Evolutionary conservation across 2,329 filamentous ascomycete species (phyloP).

Genomic region (Aspergillus tamarii): DNA sequence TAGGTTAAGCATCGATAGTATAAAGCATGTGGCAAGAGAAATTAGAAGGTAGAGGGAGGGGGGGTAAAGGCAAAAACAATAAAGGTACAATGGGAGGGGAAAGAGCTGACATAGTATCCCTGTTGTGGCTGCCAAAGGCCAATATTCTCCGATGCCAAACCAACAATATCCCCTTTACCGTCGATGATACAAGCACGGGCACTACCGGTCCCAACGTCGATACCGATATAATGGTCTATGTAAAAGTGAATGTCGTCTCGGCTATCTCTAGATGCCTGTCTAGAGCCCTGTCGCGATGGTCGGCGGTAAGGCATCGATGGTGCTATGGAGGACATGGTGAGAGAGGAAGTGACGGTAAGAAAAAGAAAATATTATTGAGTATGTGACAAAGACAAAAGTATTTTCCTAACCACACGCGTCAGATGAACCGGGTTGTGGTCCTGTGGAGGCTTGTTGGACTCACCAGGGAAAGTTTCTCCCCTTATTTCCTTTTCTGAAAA

Average conservation of each 20-base stretch:
- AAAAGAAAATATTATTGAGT: not conserved
- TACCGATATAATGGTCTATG: constrained; percentile 72
- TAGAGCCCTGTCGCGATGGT: constrained; percentile 36
- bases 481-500: no score
- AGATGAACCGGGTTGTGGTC: not conserved
- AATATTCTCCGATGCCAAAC: constrained; percentile 72
- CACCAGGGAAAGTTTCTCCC: not conserved
- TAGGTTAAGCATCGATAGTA: not conserved
- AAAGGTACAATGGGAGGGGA: no score
- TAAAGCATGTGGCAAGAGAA: not conserved
- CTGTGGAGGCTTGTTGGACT: not conserved
- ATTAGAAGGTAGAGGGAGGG: not conserved
- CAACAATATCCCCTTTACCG: constrained; percentile 81
- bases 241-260: constrained; percentile 62
- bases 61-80: no score
- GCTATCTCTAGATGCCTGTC: constrained; percentile 47
- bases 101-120: constrained; percentile 70
- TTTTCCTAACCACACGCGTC: not conserved
- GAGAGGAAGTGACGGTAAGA: not conserved
- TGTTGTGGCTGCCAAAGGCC: constrained; percentile 77
- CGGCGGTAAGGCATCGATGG: constrained; percentile 35
- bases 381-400: not conserved
- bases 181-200: constrained; percentile 96
- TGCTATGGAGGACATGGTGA: constrained; percentile 32
- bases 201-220: constrained; percentile 95